phyloP scores from a whole-genome alignment of 495 filamentous ascomycete species.

The Talaromyces thailandensis region DNA sequence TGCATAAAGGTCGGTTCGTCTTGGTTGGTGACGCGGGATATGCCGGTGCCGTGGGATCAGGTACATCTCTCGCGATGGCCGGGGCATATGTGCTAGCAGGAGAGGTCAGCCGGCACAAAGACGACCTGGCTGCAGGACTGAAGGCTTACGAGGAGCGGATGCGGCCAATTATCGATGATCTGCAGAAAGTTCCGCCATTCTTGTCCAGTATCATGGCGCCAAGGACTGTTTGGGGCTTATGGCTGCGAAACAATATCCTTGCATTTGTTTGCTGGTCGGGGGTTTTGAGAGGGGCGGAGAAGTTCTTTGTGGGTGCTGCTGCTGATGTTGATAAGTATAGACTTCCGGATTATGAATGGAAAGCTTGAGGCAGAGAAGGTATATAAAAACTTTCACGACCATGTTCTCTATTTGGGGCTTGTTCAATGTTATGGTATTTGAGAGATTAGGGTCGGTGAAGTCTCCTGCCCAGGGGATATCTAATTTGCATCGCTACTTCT shows the following conservation, averaged over 20 bases:
- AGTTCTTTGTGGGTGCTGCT: not conserved
- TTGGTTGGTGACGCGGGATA: conserved; percentile 35
- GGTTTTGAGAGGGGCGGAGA: not conserved
- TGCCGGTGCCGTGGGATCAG: conserved; percentile 31
- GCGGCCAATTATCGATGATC: conserved; percentile 28
- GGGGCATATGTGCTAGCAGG: conserved; percentile 43
- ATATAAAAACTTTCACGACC: not conserved
- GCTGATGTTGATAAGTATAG: not conserved
- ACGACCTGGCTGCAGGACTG: conserved; percentile 25
- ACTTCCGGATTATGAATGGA: not conserved
- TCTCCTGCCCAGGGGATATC: not conserved
- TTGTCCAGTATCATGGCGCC: not conserved
- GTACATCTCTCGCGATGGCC: conserved; percentile 31
- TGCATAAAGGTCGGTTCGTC: conserved; percentile 27
- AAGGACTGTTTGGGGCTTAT: not conserved
- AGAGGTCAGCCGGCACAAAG: conserved; percentile 24
- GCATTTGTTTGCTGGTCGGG: not conserved
- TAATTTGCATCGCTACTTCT: not conserved
- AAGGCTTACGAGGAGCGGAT: conserved; percentile 31
- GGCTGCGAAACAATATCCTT: not conserved
- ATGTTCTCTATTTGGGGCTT: not conserved
- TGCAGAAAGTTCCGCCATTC: conserved; percentile 24
- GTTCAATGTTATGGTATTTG: too few relatives aligned
- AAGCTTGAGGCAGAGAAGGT: not conserved
- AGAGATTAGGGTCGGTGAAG: too few relatives aligned